Evolutionary conservation across 2,329 filamentous ascomycete genomes (phyloP), one percentile per base, ranked within the genome.

Genomic region (Pseudocercospora vitis): DNA sequence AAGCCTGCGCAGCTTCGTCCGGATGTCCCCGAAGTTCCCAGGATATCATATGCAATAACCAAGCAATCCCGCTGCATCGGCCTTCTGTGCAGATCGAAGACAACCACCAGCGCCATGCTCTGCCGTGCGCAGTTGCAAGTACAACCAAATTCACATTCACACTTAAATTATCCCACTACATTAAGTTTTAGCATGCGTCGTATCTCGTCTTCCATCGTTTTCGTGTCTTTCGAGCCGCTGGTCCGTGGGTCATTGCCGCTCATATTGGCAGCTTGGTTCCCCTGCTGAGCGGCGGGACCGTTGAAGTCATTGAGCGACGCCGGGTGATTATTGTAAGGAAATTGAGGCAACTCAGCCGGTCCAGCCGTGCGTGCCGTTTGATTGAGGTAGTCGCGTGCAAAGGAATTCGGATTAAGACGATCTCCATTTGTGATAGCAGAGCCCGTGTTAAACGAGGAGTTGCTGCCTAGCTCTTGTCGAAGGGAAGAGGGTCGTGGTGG

Each of bases 401-500:
- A 63, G 23, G 61, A 45, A 29, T 63, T 63, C 4, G 52, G 53
- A 51, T 63, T 66, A 21, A 55, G 42, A 45, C 58, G 50, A 37
- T 50, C 46, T 32, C 54, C 35, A 46, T 52, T 19, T 24, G 40
- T 48, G 31, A 58, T 42, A 42, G 40, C 56, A 50, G 56, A 52
- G 31, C 57, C 50, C 11, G 39, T 48, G 23, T 46, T 57, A n/a
- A 50, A 54, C 9, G 52, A 48, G 29, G 56, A 39, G 29, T 61
- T 50, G 48, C 51, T 60, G 2, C 55, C 52, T 7, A 76, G 64
- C 52, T 76, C 73, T 26, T 75, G 74, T 12, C 74, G 73, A 7
- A 77, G 68, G 46, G 68, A 66, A 26, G 75, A 77, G 24, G 74
- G 71, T 28, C 72, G 73, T 40, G 70, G 67, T 4, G 70, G 62